A percentile compares a stretch with the other conserved stretches of the same genome.
Evolutionary conservation across 805 yeast genomes (phyloP).

Genomic region (Pichia eremophila): DNA sequence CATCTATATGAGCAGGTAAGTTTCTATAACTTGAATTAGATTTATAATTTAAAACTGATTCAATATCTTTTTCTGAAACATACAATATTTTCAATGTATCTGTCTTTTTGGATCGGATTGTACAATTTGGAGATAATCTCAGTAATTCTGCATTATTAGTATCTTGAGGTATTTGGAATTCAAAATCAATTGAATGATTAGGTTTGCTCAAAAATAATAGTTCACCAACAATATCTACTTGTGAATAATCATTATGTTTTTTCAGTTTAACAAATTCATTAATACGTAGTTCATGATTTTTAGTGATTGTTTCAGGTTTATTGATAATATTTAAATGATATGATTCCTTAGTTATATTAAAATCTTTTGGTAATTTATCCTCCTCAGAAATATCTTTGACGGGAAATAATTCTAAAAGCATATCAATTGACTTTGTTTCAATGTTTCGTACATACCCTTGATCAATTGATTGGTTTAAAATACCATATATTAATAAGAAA

Average conservation of each 20-base stretch:
- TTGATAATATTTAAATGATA: not conserved
- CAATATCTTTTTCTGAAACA: not conserved
- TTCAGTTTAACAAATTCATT: slow-evolving; percentile 1
- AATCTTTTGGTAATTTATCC: not conserved
- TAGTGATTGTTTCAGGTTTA: not conserved
- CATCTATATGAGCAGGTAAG: not conserved
- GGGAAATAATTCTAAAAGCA: not conserved
- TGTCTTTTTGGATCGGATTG: not conserved
- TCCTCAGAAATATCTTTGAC: not conserved
- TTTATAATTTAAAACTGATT: not conserved
- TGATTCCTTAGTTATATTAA: not conserved
- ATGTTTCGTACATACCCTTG: slow-evolving; percentile 60
- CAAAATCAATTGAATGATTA: not conserved
- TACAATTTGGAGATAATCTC: not conserved
- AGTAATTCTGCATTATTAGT: not conserved
- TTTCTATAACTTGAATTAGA: not conserved
- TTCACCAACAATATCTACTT: not conserved
- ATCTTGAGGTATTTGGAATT: not conserved
- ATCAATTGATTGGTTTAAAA: slow-evolving; percentile 67
- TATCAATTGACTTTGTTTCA: not conserved
- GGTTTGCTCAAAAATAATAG: not conserved
- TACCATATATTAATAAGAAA: slow-evolving; percentile 62
- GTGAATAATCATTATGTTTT: not conserved
- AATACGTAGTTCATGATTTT: not conserved
- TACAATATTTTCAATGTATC: not conserved